These are phyloP conservation scores for Skeletonema menzelii DNA, from an alignment of 108 stramenopile species.

Conservation along the genomic window DNA sequence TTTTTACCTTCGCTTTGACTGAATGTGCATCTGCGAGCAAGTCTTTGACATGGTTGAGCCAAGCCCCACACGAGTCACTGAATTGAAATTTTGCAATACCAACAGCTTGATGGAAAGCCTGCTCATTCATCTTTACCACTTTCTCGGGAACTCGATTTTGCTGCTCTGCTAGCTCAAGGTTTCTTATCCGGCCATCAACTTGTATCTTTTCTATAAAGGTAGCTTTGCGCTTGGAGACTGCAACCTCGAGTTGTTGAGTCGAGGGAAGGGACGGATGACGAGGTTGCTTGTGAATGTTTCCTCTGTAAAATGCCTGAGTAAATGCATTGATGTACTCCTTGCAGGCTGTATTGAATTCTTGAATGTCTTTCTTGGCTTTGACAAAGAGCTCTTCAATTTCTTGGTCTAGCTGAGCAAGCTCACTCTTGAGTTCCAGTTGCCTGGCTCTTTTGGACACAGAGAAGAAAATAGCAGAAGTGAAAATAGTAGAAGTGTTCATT, in stretches of 20 bases:
- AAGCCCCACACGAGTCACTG: slow-evolving; percentile 10
- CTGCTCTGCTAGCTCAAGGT: slow-evolving; percentile 12
- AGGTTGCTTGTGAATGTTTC: slow-evolving; percentile 29
- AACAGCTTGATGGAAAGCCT: slow-evolving; percentile 28
- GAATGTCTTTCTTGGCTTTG: slow-evolving; percentile 29
- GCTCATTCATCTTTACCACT: slow-evolving; percentile 26
- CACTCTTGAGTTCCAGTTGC: slow-evolving; percentile 18
- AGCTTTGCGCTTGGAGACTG: slow-evolving; percentile 25
- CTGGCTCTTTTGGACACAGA: background rate
- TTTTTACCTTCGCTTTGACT: background rate
- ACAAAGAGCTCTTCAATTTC: slow-evolving; percentile 21
- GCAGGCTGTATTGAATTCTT: slow-evolving; percentile 25
- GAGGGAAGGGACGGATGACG: slow-evolving; percentile 33
- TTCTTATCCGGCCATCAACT: slow-evolving; percentile 37
- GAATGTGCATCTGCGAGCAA: slow-evolving; percentile 1
- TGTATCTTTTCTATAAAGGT: slow-evolving; percentile 37
- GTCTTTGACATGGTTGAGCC: slow-evolving; percentile 12
- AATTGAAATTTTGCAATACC: slow-evolving; percentile 21
- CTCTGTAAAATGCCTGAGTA: slow-evolving; percentile 25
- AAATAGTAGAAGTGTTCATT: background rate
- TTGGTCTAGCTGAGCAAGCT: slow-evolving; percentile 2
- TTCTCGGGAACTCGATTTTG: slow-evolving; percentile 19
- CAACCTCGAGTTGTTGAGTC: slow-evolving; percentile 28
- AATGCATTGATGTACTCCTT: slow-evolving; percentile 39
- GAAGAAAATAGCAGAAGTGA: background rate